Evolutionary conservation across 1,284 basidiomycete genomes (phyloP).

Genomic region (Trichosporon coremiiforme): DNA sequence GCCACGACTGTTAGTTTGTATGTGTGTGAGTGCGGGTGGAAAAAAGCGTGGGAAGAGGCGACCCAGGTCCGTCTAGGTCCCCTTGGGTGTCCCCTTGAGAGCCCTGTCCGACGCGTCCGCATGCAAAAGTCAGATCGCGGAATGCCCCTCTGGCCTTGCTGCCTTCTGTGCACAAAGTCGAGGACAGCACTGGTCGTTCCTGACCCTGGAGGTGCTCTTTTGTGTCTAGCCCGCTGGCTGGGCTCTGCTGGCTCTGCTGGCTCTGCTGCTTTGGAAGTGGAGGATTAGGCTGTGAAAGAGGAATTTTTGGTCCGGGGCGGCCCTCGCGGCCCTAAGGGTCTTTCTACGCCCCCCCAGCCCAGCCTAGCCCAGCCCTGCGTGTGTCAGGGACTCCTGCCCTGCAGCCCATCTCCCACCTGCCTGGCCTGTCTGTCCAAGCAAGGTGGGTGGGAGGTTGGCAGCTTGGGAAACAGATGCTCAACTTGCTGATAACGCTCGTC

Average conservation of each 20-base stretch:
- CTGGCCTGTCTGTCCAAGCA: background rate
- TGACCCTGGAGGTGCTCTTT: background rate
- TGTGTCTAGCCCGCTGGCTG: background rate
- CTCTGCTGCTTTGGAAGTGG: no score
- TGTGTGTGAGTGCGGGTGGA: constrained; percentile 2
- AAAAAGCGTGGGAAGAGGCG: constrained; percentile 9
- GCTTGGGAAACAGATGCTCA: background rate
- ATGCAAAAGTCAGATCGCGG: background rate
- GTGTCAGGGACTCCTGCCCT: background rate
- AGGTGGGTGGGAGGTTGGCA: background rate
- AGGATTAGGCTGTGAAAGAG: constrained; percentile 1
- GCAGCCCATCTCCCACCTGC: background rate
- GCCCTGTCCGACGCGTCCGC: background rate
- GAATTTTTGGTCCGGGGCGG: constrained; percentile 1
- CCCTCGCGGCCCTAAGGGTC: background rate
- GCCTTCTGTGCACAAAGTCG: no score
- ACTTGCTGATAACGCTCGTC: background rate
- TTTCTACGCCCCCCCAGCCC: no score
- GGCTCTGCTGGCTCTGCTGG: background rate
- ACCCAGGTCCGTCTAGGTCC: background rate
- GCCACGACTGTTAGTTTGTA: no score
- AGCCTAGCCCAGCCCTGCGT: background rate
- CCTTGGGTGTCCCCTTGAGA: background rate
- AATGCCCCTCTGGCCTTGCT: no score
- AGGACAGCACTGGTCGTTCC: background rate